Conservation (phyloP, 352 stramenopile genomes). For the Phytophthora colocasiae region DNA sequence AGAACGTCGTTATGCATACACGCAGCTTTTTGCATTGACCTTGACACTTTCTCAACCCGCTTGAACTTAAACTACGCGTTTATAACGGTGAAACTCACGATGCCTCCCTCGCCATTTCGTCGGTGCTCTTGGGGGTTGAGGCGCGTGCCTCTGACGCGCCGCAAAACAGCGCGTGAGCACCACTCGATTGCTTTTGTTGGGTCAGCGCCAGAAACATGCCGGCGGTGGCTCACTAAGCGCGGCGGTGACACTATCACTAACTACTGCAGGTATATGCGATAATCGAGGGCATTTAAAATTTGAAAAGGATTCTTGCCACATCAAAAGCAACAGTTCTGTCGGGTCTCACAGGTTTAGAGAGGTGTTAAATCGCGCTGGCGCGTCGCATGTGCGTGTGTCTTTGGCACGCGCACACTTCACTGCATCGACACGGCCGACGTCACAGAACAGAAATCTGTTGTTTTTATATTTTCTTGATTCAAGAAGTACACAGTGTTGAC, state of each 20-base stretch:
- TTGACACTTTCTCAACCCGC: background rate
- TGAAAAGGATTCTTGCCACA: too few relatives aligned
- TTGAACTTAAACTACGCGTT: slow-evolving; percentile 18
- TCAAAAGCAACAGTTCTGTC: too few relatives aligned
- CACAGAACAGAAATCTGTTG: background rate
- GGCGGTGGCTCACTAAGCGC: slow-evolving; percentile 1
- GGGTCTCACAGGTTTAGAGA: too few relatives aligned
- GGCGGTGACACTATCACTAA: background rate
- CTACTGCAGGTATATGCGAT: too few relatives aligned
- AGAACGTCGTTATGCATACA: background rate
- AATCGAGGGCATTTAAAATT: too few relatives aligned
- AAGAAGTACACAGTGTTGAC: too few relatives aligned
- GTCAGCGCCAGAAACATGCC: slow-evolving; percentile 16
- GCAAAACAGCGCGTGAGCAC: slow-evolving; percentile 3
- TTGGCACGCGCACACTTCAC: slow-evolving; percentile 4
- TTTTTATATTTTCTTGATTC: too few relatives aligned
- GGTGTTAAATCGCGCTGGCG: slow-evolving; percentile 22
- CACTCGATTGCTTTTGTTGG: slow-evolving; percentile 12
- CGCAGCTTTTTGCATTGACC: too few relatives aligned
- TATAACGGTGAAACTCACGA: slow-evolving; percentile 12
- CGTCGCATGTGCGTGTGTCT: slow-evolving; percentile 21
- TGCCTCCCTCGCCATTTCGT: background rate
- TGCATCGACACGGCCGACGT: slow-evolving; percentile 17
- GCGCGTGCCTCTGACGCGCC: slow-evolving; percentile 21
- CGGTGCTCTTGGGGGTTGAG: slow-evolving; percentile 2